phyloP scores from a whole-genome alignment of 192 early-diverging fungal genomes.

The Phlyctochytrium bullatum region DNA sequence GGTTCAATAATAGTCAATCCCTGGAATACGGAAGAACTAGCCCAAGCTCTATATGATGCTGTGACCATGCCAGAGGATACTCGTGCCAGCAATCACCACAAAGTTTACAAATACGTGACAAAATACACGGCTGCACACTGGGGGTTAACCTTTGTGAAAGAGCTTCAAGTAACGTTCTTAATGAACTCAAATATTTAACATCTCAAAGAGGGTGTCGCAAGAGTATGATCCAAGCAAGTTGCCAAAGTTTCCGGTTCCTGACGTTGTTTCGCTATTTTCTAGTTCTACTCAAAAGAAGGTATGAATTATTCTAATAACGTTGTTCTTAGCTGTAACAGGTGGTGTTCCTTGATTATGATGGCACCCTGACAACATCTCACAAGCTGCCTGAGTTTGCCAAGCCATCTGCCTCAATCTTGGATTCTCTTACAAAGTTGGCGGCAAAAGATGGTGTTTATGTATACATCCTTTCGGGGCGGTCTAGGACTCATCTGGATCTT shows the following conservation, averaged over 20 bases:
- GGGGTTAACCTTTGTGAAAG: slow-evolving; percentile 92
- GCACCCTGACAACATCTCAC: slow-evolving; percentile 77
- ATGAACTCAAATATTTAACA: no score
- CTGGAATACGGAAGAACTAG: slow-evolving; percentile 97
- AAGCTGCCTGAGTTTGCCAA: slow-evolving; percentile 92
- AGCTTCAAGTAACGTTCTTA: slow-evolving; percentile 57
- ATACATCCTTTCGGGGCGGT: slow-evolving; percentile 94
- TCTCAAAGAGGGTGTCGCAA: slow-evolving; percentile 46
- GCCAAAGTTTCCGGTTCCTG: neutral
- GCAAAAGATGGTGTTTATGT: slow-evolving; percentile 79
- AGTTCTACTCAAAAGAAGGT: slow-evolving; percentile 54
- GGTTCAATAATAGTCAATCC: slow-evolving; percentile 98
- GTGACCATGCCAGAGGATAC: slow-evolving; percentile 86
- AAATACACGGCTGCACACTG: slow-evolving; percentile 98
- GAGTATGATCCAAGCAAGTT: neutral
- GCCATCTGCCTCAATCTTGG: slow-evolving; percentile 73
- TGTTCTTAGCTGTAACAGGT: slow-evolving; percentile 37
- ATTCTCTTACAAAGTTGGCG: slow-evolving; percentile 66
- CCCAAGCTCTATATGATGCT: slow-evolving; percentile 84
- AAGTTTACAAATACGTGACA: slow-evolving; percentile 87
- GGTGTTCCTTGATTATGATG: slow-evolving; percentile 95
- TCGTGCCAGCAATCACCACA: slow-evolving; percentile 81
- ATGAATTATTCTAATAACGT: neutral
- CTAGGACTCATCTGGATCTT: slow-evolving; percentile 77
- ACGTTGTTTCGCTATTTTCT: neutral